phyloP scores from a whole-genome alignment of 2,329 filamentous ascomycete genomes.

The Aureobasidium lini region DNA sequence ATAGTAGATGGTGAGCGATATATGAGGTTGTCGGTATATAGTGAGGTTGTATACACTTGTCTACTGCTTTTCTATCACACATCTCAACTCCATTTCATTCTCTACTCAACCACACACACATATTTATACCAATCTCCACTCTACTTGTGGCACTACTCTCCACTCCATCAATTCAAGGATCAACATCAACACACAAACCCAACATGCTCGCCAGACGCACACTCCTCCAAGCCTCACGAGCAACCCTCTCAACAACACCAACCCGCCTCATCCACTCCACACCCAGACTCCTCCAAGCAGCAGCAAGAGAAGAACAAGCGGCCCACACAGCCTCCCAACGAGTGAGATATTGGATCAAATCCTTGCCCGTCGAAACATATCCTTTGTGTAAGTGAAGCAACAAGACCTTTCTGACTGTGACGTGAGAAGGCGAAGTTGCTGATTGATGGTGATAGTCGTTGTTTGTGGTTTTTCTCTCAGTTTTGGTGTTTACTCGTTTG shows the following conservation, averaged over 20 bases:
- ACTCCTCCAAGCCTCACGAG: neutral
- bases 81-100: too few relatives aligned
- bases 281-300: neutral
- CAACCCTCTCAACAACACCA: neutral
- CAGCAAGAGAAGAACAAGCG: neutral
- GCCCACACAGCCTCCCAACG: neutral
- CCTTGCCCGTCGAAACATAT: conserved; percentile 1
- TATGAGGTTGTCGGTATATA: neutral
- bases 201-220: neutral
- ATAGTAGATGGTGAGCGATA: neutral
- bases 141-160: too few relatives aligned
- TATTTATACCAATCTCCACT: neutral
- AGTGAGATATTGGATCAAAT: conserved; percentile 9
- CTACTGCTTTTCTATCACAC: too few relatives aligned
- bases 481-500: conserved; percentile 1
- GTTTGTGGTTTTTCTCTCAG: neutral
- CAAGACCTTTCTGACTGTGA: too few relatives aligned
- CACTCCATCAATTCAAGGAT: neutral
- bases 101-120: neutral
- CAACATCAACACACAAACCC: neutral
- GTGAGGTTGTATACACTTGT: neutral
- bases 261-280: neutral
- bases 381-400: neutral
- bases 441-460: neutral
- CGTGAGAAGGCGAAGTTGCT: neutral